These are phyloP conservation scores for Larix kaempferi DNA, from an alignment of 75 land plant species.

Conservation along the genomic window DNA sequence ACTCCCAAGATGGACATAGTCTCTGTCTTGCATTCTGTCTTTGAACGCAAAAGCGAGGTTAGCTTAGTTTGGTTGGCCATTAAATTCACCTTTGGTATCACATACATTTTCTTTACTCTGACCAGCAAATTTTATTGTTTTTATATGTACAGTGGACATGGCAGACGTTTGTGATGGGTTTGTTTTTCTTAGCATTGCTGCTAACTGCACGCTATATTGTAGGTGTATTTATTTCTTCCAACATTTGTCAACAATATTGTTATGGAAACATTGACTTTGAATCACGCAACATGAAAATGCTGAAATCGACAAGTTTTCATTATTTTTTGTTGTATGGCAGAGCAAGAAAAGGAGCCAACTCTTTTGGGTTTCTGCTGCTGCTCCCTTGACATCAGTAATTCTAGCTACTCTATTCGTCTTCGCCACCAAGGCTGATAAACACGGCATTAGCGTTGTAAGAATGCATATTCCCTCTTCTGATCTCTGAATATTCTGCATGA, in stretches of 20 bases:
- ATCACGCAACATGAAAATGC: too few species aligned
- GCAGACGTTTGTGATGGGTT: constrained; percentile 45
- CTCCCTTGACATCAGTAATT: constrained; percentile 85
- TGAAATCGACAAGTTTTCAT: not conserved
- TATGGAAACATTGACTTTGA: not conserved
- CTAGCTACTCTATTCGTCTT: constrained; percentile 73
- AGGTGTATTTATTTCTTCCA: constrained; percentile 3
- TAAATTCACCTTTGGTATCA: not conserved
- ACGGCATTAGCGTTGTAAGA: constrained; percentile 56
- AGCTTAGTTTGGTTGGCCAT: constrained; percentile 4
- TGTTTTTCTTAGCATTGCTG: constrained; percentile 48
- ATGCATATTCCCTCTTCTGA: too few species aligned
- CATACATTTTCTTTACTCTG: not conserved
- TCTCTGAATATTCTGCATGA: not conserved
- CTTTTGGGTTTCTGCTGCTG: constrained; percentile 90
- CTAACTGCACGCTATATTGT: constrained; percentile 40
- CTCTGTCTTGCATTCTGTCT: constrained; percentile 69
- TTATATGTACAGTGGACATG: not conserved
- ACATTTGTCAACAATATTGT: not conserved
- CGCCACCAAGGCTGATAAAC: constrained; percentile 60
- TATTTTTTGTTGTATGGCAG: constrained; percentile 20
- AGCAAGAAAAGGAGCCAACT: constrained; percentile 65
- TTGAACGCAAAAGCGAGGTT: constrained; percentile 63
- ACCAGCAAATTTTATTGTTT: constrained; percentile 20
- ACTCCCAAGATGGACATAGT: constrained; percentile 77